A percentile compares a stretch with the other conserved stretches of the same genome.
Evolutionary conservation across 345 rosid genomes (phyloP).

Genomic region (Acer campestre): DNA sequence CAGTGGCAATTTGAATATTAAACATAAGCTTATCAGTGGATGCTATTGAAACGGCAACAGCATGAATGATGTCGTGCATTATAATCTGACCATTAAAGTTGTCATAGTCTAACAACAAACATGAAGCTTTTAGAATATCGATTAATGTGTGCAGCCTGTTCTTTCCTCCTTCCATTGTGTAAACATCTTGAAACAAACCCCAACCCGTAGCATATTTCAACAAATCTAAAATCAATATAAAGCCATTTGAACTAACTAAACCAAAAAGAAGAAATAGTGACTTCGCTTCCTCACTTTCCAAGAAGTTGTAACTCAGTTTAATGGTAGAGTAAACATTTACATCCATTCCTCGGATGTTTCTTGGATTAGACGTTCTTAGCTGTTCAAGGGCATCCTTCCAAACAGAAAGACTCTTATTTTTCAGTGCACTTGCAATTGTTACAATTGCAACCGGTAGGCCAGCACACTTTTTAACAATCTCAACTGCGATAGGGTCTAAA

Average conservation of each 20-base stretch:
- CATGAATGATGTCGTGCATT: slow-evolving; percentile 31
- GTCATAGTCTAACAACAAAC: not conserved
- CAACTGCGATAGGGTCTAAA: not conserved
- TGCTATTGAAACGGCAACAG: slow-evolving; percentile 22
- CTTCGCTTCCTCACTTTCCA: not conserved
- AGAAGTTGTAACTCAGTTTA: not conserved
- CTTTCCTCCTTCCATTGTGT: slow-evolving; percentile 10
- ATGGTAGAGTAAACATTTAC: not conserved
- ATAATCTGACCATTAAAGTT: not conserved
- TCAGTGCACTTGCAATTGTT: slow-evolving; percentile 18
- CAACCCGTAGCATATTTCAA: slow-evolving; percentile 19
- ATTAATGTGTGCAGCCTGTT: not conserved
- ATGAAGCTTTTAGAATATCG: slow-evolving; percentile 19
- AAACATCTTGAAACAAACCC: slow-evolving; percentile 13
- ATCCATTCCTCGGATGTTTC: not conserved
- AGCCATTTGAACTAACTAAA: no score
- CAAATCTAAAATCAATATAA: not conserved
- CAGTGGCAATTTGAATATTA: not conserved
- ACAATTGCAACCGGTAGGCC: slow-evolving; percentile 27
- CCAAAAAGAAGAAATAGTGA: not conserved
- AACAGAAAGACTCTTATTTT: not conserved
- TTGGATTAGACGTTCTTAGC: not conserved
- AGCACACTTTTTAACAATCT: slow-evolving; percentile 11
- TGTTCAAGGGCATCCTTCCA: slow-evolving; percentile 15
- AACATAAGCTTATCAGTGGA: slow-evolving; percentile 4